Evolutionary conservation across 768 basidiomycete genomes (phyloP), one percentile per base, ranked within the genome.

Genomic region (Gelatoporia subvermispora): DNA sequence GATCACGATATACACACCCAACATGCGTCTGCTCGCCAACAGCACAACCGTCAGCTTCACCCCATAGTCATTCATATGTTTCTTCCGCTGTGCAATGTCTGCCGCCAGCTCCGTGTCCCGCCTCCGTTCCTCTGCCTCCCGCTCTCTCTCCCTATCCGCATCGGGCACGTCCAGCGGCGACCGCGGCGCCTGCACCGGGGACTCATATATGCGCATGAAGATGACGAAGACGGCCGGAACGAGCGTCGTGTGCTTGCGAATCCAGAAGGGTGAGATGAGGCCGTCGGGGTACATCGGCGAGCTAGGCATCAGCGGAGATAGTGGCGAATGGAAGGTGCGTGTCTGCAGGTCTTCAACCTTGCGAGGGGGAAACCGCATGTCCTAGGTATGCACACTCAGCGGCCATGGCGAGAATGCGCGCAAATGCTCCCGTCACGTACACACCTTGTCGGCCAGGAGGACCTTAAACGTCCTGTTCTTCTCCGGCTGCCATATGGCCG

Each of bases 261-360:
- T 83, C 96, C 96, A 99, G 63, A 98, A 92, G 1, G 96, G 96
- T 2, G 96, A 93, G 45, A 99, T 92, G 46, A 99, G 69, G 0
- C 96, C 96, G 62, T 99, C 96, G 0, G 96, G 96, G 65, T 92
- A 80, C 8, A 96, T 72, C 0, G 96, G 95, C 0, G 93, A 96
- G 1, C 86, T 76, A 0, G 86, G 85, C 0, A 89, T 89, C 35
- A 97, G 69, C 0, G 96, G 96, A 0, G 93, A 97, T n/a, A 98
- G 74, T 0, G 93, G 93, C 0, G 95, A 98, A 67, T 92, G 93
- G 1, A 82, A 71, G 7, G 75, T 63, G 0, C 76, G 60, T 53
- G 78, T 79, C 39, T 76, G 67, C 2, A 79, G 73, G 55, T 85
- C 80, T 22, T 83, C 79, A 28, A 85, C 68, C 65, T 94, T 97